Conservation (phyloP, 352 stramenopile genomes). For the Phytophthora vignae region DNA sequence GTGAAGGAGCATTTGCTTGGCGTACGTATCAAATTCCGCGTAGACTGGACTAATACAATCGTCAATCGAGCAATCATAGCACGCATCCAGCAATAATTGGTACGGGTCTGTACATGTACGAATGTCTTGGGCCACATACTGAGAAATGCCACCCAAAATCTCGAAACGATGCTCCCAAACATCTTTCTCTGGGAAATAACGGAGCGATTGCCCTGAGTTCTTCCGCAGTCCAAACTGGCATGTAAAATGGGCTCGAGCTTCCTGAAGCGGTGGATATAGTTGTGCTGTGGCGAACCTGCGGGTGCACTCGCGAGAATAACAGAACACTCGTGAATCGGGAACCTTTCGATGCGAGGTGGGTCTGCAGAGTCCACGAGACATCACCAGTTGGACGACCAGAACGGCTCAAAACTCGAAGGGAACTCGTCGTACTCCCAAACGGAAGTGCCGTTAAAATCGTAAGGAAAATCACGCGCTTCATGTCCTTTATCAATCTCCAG, state of each 20-base stretch:
- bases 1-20: not conserved
- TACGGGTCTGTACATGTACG: not conserved
- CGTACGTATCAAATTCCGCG: not conserved
- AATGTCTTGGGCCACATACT: not conserved
- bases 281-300: slow-evolving; percentile 19
- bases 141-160: slow-evolving; percentile 20
- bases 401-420: slow-evolving; percentile 8
- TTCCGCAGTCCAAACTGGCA: slow-evolving; percentile 36
- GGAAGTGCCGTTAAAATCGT: slow-evolving; percentile 29
- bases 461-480: slow-evolving; percentile 34
- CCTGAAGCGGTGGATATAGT: slow-evolving; percentile 35
- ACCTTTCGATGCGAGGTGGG: slow-evolving; percentile 19
- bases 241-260: slow-evolving; percentile 33
- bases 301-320: slow-evolving; percentile 18
- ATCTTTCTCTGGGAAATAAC: slow-evolving; percentile 22
- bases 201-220: slow-evolving; percentile 33
- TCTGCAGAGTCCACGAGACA: slow-evolving; percentile 34
- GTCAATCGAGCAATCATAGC: not conserved
- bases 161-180: slow-evolving; percentile 29
- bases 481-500: slow-evolving; percentile 36
- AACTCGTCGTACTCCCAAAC: not conserved
- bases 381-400: slow-evolving; percentile 28
- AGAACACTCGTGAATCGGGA: slow-evolving; percentile 7
- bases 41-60: not conserved
- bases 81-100: not conserved